Conservation (phyloP, 495 filamentous ascomycete genomes). For the Daldinia bambusicola region DNA sequence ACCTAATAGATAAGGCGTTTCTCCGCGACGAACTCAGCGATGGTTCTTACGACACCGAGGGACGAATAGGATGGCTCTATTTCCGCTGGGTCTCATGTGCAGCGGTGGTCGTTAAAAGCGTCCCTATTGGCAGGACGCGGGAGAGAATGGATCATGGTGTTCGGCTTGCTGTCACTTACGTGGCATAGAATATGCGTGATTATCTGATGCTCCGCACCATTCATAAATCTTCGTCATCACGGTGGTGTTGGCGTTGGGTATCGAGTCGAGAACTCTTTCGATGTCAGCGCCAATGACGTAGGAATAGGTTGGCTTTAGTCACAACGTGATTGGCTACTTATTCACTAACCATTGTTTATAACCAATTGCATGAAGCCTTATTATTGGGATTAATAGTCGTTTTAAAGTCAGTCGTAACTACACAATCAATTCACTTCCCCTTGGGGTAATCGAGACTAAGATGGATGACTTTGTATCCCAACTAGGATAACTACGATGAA, state of each 20-base stretch:
- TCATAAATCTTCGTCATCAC: constrained; percentile 1
- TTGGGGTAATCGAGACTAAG: background rate
- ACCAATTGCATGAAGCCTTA: background rate
- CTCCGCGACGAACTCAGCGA: background rate
- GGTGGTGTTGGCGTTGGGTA: background rate
- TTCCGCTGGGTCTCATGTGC: constrained; percentile 11
- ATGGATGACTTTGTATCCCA: background rate
- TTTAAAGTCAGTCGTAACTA: background rate
- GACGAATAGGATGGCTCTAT: constrained; percentile 20
- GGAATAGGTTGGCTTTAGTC: background rate
- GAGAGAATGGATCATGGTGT: constrained; percentile 23
- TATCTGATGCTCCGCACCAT: constrained; percentile 9
- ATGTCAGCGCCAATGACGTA: constrained; percentile 5
- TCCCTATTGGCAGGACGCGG: constrained; percentile 26
- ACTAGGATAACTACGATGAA: background rate
- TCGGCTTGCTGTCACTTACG: constrained; percentile 37
- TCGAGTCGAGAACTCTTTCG: background rate
- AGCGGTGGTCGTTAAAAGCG: constrained; percentile 7
- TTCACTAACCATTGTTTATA: background rate
- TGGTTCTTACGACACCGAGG: constrained; percentile 4
- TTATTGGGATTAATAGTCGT: background rate
- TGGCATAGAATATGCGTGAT: constrained; percentile 23
- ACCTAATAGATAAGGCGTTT: background rate
- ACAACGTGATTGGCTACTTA: background rate
- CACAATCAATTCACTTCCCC: background rate